phyloP scores from a whole-genome alignment of 2,329 filamentous ascomycete species.

The Calonectria honghensis region DNA sequence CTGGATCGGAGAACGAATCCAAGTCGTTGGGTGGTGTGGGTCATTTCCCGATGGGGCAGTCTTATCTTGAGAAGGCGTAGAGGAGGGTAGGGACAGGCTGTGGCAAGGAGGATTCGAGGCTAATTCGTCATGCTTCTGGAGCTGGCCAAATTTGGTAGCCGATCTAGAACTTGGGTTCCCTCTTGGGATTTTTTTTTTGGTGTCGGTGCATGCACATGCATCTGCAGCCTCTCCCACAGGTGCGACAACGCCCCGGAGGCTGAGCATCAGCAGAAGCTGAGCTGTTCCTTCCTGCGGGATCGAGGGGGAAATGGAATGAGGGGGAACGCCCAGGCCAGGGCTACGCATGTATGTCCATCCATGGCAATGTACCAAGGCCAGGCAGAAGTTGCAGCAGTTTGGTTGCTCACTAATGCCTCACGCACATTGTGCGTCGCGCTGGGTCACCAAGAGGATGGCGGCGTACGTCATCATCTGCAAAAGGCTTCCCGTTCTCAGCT shows the following conservation, averaged over 20 bases:
- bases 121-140: constrained; percentile 6
- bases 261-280: constrained; percentile 2
- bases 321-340: constrained; percentile 13
- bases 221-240: constrained; percentile 18
- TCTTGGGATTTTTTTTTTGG: not conserved
- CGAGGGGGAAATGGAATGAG: not conserved
- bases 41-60: constrained; percentile 34
- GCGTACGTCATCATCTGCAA: constrained; percentile 20
- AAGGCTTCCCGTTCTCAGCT: not conserved
- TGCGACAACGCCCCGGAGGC: constrained; percentile 7
- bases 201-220: not conserved
- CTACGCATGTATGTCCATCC: not conserved
- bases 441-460: not conserved
- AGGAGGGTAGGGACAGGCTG: not conserved
- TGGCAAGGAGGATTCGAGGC: constrained; percentile 1
- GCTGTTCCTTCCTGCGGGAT: constrained; percentile 13
- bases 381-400: not conserved
- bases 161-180: not conserved
- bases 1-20: constrained; percentile 26
- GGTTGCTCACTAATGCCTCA: constrained; percentile 16
- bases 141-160: not conserved
- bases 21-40: constrained; percentile 28
- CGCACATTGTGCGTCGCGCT: not conserved
- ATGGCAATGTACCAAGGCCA: not conserved
- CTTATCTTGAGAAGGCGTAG: constrained; percentile 33